Percentiles rank a stretch among this genome's conserved stretches.
Conservation (phyloP, 2,329 filamentous ascomycete genomes). For the Graphilbum fragrans region DNA sequence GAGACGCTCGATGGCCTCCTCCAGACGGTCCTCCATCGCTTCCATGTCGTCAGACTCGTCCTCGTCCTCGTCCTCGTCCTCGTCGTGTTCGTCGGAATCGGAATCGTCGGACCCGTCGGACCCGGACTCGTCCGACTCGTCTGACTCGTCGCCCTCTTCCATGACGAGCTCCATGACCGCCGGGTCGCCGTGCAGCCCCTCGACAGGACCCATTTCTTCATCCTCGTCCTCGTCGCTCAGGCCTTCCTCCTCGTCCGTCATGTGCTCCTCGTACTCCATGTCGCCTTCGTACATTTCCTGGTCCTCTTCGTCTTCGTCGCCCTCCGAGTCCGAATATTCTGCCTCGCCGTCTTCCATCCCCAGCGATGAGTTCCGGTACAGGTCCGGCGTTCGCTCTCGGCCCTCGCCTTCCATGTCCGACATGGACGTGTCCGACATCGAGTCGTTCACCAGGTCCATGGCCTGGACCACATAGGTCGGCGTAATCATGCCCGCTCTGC, state of each 20-base stretch:
- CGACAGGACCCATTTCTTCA: conserved; percentile 68
- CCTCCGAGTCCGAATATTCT: conserved; percentile 57
- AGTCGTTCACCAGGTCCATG: conserved; percentile 65
- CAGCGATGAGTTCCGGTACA: conserved; percentile 91
- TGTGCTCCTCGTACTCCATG: conserved; percentile 70
- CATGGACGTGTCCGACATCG: conserved; percentile 75
- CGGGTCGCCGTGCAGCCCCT: conserved; percentile 54
- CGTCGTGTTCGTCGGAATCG: conserved; percentile 27
- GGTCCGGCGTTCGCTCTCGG: conserved; percentile 87
- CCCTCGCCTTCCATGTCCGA: conserved; percentile 71
- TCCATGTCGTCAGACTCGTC: conserved; percentile 39
- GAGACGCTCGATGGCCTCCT: conserved; percentile 48
- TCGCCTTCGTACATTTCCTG: conserved; percentile 93
- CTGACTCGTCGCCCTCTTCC: conserved; percentile 54
- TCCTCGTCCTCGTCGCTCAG: conserved; percentile 86
- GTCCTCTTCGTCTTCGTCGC: conserved; percentile 29
- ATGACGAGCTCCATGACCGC: conserved; percentile 67
- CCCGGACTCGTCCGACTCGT: conserved; percentile 37
- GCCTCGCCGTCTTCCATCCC: conserved; percentile 83
- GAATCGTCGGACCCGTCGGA: conserved; percentile 27
- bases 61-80: conserved; percentile 15
- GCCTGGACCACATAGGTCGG: conserved; percentile 34
- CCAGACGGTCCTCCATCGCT: conserved; percentile 33
- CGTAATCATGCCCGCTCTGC: conserved; percentile 61
- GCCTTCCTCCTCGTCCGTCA: conserved; percentile 65